Conservation (phyloP, 805 yeast genomes). For the Blastobotrys parvus region DNA sequence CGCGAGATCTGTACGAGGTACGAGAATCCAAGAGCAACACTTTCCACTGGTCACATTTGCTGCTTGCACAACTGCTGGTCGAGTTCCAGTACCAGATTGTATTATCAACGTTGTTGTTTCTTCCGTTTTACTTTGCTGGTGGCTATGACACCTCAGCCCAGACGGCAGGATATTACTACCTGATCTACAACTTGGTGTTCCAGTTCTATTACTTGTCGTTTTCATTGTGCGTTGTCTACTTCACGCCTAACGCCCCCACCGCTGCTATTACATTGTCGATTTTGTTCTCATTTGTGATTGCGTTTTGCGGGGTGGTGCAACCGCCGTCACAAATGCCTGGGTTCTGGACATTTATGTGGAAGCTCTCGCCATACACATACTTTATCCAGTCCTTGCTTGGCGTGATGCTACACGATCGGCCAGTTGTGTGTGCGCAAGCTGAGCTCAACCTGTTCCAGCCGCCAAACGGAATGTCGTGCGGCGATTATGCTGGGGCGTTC, state of each 20-base stretch:
- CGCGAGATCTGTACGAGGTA: conserved; percentile 58
- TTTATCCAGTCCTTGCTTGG: conserved; percentile 50
- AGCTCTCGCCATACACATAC: conserved; percentile 64
- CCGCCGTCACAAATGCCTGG: conserved; percentile 54
- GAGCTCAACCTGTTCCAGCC: conserved; percentile 48
- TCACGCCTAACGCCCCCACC: conserved; percentile 57
- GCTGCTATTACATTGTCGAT: conserved; percentile 56
- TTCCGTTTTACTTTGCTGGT: conserved; percentile 44
- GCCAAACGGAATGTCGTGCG: conserved; percentile 58
- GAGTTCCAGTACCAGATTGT: conserved; percentile 55
- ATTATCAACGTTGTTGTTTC: conserved; percentile 43
- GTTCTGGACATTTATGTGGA: conserved; percentile 80
- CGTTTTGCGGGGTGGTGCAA: conserved; percentile 65
- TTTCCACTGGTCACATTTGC: conserved; percentile 58
- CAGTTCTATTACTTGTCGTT: conserved; percentile 43
- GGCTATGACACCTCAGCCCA: conserved; percentile 36
- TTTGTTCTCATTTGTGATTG: conserved; percentile 46
- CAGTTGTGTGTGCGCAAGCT: conserved; percentile 38
- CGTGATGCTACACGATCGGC: conserved; percentile 40
- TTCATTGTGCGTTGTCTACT: conserved; percentile 46
- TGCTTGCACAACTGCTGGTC: conserved; percentile 43
- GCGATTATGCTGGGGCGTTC: conserved; percentile 40
- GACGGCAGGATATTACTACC: conserved; percentile 42
- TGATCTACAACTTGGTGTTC: conserved; percentile 42
- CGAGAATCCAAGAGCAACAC: conserved; percentile 66